Evolutionary conservation across 2,329 filamentous ascomycete genomes (phyloP).

Genomic region (Pyricularia sp.): DNA sequence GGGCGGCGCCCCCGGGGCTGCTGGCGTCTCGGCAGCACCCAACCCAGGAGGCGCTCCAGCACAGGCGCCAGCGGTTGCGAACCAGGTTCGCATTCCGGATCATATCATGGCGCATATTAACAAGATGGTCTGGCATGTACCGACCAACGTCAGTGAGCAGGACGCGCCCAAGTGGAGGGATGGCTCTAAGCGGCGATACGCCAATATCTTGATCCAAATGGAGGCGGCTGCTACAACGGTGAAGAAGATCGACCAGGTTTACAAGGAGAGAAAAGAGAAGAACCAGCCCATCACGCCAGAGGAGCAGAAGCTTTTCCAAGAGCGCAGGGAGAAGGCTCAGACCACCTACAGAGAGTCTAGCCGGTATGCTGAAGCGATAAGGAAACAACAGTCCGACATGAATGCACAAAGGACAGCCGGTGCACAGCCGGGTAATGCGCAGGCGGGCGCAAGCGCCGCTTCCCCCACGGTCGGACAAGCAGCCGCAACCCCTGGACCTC

Average conservation of each 20-base stretch:
- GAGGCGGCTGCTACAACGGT: conserved; percentile 33
- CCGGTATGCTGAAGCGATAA: conserved; percentile 36
- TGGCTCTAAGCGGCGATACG: conserved; percentile 37
- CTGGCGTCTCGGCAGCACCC: conserved; percentile 12
- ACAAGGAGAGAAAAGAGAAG: conserved; percentile 31
- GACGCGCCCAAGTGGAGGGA: conserved; percentile 35
- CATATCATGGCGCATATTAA: conserved; percentile 37
- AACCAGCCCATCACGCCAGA: conserved; percentile 35
- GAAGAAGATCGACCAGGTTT: conserved; percentile 28
- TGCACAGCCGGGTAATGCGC: conserved; percentile 7
- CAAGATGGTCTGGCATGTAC: conserved; percentile 36
- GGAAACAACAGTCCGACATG: conserved; percentile 32
- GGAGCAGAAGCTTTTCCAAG: conserved; percentile 33
- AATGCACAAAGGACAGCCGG: conserved; percentile 12
- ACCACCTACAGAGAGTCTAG: conserved; percentile 37
- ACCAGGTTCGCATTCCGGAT: conserved; percentile 22
- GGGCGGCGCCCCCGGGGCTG: conserved; percentile 11
- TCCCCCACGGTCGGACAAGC: conserved; percentile 2
- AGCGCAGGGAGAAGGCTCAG: conserved; percentile 31
- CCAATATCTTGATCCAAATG: conserved; percentile 38
- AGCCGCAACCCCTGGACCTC: conserved; percentile 5
- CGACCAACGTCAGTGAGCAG: conserved; percentile 31
- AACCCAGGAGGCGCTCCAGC: conserved; percentile 13
- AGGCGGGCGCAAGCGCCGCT: not conserved
- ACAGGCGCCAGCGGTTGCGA: conserved; percentile 10